phyloP scores from a whole-genome alignment of 768 basidiomycete species.

The Paxillus ammoniavirescens region DNA sequence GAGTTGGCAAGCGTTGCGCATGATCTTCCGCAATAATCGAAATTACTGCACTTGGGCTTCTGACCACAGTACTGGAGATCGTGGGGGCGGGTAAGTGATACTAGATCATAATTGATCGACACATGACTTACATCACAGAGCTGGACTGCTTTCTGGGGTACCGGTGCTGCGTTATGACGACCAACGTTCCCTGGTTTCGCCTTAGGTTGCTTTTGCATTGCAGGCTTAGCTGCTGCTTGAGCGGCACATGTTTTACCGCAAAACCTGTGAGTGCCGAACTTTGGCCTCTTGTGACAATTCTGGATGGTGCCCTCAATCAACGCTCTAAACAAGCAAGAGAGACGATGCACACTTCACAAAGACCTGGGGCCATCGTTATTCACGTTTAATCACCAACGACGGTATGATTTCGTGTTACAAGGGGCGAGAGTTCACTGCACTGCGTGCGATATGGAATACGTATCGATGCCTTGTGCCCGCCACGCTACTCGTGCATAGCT shows the following conservation, averaged over 20 bases:
- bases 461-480: constrained; percentile 22
- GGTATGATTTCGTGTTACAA: constrained; percentile 8
- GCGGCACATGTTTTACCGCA: constrained; percentile 58
- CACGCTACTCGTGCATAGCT: constrained; percentile 19
- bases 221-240: constrained; percentile 30
- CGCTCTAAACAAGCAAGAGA: background rate
- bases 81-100: constrained; percentile 13
- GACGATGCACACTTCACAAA: constrained; percentile 29
- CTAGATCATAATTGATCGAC: constrained; percentile 29
- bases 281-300: constrained; percentile 57
- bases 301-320: constrained; percentile 18
- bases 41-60: constrained; percentile 59
- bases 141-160: constrained; percentile 19
- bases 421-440: constrained; percentile 9
- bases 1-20: constrained; percentile 52
- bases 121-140: constrained; percentile 27
- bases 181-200: constrained; percentile 8
- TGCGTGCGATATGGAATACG: background rate
- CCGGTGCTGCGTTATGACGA: constrained; percentile 12
- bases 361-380: constrained; percentile 25
- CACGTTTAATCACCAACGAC: constrained; percentile 4
- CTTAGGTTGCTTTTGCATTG: constrained; percentile 11
- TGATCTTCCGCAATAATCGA: constrained; percentile 64
- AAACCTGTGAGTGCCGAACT: constrained; percentile 51
- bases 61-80: constrained; percentile 47